Base-by-base conservation (phyloP, 106 monocot genomes). In the Alisma plantagoaquatica region DNA sequence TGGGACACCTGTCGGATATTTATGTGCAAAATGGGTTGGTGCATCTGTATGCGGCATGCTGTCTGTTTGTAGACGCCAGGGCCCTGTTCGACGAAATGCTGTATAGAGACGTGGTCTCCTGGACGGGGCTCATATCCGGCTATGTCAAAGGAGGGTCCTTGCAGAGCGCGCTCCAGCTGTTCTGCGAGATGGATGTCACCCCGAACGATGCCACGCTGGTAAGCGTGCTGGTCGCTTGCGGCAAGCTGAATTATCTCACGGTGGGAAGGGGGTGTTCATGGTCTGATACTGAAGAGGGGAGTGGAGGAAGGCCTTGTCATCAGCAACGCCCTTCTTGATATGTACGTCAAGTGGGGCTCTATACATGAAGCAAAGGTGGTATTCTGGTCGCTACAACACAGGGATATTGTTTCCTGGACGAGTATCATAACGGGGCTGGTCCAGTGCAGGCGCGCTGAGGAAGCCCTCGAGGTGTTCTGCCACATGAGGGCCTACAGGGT, bases 121-220 rank as follows among this genome's bases (percentile, higher is more conserved):
- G 89, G 96, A 98, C 84, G 43, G 73, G 78, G 18, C 84, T 98
- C 84, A 98, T 98, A 24, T 60, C 79, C 41, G 89, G 89, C 48
- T 98, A 85, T 44, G 59, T 84, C 3, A 82, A 81, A 56, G 50
- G 80, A 23, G 89, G 89, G 26, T 54, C 76, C 1, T 72, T 75
- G 44, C 9, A 16, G 0, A 23, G 46, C 43, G 82, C 87, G 1
- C 4, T 82, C 62, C n/a, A 41, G 1, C 47, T 73, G 65, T 87
- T 87, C 48, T 5, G 20, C 2, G 33, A 12, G 23, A 82, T 87
- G 87, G 75, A 87, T 56, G 81, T 70, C 14, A 63, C 38, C 23
- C 82, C 82, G 0, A 87, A 87, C 27, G 25, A 30, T 17, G 72
- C 78, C 2, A 87, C 87, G 0, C 16, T 87, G 47, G 78, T 87